These are phyloP conservation scores for Magnaporthiopsis poae DNA, from an alignment of 2,329 filamentous ascomycete species.

Conservation along the genomic window DNA sequence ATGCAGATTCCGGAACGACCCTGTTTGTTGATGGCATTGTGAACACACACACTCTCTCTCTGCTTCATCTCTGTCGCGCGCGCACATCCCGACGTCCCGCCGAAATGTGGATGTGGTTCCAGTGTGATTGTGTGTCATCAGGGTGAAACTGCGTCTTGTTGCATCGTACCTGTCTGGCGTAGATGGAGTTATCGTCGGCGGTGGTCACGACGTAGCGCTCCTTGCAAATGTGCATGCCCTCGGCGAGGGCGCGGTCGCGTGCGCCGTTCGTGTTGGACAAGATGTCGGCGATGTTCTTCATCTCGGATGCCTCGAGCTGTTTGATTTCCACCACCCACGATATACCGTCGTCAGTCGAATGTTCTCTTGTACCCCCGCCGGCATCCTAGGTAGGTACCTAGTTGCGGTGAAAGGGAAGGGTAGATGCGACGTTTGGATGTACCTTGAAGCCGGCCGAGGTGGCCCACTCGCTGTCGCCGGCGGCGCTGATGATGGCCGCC, in stretches of 20 bases:
- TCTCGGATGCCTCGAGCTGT: conserved; percentile 49
- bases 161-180: conserved; percentile 67
- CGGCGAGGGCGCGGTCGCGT: conserved; percentile 56
- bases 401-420: too few relatives aligned
- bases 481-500: conserved; percentile 72
- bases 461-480: conserved; percentile 75
- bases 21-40: conserved; percentile 22
- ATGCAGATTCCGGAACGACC: conserved; percentile 73
- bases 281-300: conserved; percentile 47
- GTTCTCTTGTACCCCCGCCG: not conserved
- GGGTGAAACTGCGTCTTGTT: not conserved
- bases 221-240: conserved; percentile 66
- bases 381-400: not conserved
- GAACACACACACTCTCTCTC: not conserved
- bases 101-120: not conserved
- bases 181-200: conserved; percentile 68
- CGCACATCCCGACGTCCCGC: conserved; percentile 1
- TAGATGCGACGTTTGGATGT: conserved; percentile 24
- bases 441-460: conserved; percentile 62
- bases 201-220: conserved; percentile 70
- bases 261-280: conserved; percentile 35
- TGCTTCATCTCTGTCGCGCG: not conserved
- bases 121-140: not conserved
- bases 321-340: not conserved
- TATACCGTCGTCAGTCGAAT: conserved; percentile 18